Evolutionary conservation across 441 rosid species (phyloP).

Genomic region (Populus hybrid): DNA sequence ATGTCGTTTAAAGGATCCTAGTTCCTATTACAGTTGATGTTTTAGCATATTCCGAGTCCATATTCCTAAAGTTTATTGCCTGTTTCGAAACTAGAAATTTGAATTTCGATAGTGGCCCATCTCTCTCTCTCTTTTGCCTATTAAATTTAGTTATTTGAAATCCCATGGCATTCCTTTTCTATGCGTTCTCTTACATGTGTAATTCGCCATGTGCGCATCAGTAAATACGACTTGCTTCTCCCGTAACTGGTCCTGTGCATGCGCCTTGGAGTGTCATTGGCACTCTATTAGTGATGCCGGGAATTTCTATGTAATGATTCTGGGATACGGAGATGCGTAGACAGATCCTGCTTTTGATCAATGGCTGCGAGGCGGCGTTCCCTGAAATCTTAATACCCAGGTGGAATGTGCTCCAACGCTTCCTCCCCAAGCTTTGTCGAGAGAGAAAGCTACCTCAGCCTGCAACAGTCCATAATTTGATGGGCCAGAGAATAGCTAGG

Average conservation of each 20-base stretch:
- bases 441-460: too few species aligned
- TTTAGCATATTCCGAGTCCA: conserved; percentile 29
- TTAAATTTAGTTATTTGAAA: neutral
- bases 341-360: too few species aligned
- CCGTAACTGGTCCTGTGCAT: neutral
- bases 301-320: too few species aligned
- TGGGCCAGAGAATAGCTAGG: too few species aligned
- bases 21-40: conserved; percentile 18
- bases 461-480: too few species aligned
- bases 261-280: neutral
- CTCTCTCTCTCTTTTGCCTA: neutral
- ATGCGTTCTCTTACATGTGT: neutral
- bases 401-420: too few species aligned
- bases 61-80: conserved; percentile 5
- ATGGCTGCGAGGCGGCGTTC: too few species aligned
- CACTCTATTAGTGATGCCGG: too few species aligned
- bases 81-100: conserved; percentile 33
- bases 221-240: neutral
- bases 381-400: too few species aligned
- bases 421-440: too few species aligned
- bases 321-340: too few species aligned
- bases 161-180: too few species aligned
- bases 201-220: conserved; percentile 10
- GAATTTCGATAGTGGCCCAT: conserved; percentile 1
- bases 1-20: conserved; percentile 12